Conservation (phyloP, 2,329 filamentous ascomycete genomes). For the Fusarium sp. region DNA sequence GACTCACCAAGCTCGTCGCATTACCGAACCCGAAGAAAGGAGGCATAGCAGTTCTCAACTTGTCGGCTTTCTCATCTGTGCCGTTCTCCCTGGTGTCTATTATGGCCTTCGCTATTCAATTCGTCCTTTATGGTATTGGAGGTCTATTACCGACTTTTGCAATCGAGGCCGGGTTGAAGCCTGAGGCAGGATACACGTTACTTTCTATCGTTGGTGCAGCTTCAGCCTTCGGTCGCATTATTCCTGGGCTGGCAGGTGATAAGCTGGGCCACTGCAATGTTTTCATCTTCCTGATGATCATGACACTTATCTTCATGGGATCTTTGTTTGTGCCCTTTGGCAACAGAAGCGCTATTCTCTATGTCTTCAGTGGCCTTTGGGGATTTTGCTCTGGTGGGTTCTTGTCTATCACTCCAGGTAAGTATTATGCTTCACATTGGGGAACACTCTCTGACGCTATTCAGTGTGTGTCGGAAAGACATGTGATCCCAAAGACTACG, state of each 20-base stretch:
- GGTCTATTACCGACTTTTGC: conserved; percentile 12
- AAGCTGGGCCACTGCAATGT: conserved; percentile 13
- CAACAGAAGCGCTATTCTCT: not conserved
- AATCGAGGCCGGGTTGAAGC: not conserved
- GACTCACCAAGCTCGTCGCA: not conserved
- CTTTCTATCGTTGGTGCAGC: conserved; percentile 7
- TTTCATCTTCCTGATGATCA: conserved; percentile 6
- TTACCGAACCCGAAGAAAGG: not conserved
- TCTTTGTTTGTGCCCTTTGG: conserved; percentile 9
- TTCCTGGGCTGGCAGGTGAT: not conserved
- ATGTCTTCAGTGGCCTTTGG: conserved; percentile 7
- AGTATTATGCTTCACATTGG: no score
- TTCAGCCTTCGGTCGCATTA: not conserved
- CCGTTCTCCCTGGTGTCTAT: conserved; percentile 3
- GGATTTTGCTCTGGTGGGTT: not conserved
- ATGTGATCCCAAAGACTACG: conserved; percentile 16
- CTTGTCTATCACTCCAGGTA: conserved; percentile 6
- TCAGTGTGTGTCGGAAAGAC: conserved; percentile 14
- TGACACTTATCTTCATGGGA: conserved; percentile 5
- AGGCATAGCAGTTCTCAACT: conserved; percentile 3
- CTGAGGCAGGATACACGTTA: not conserved
- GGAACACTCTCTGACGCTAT: no score
- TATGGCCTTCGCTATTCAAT: conserved; percentile 5
- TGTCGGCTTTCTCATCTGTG: conserved; percentile 5
- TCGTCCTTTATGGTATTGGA: conserved; percentile 14